These are phyloP conservation scores for Magnusiomyces tetraspermus DNA, from an alignment of 1,139 yeast species.

Conservation along the genomic window DNA sequence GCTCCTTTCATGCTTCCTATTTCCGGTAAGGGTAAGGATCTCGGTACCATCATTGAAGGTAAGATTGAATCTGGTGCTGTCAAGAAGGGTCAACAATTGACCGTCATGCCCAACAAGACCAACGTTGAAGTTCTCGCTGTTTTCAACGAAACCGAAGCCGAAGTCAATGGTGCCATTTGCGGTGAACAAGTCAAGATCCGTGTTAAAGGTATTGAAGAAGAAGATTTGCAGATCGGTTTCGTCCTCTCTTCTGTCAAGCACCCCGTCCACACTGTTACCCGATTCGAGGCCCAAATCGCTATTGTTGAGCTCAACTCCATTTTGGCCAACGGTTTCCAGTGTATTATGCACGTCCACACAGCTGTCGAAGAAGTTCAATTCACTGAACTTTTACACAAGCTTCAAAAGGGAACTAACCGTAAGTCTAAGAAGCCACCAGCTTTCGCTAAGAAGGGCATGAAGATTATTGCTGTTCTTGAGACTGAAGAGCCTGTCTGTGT, in stretches of 20 bases:
- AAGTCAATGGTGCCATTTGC: slow-evolving; percentile 79
- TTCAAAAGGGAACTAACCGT: slow-evolving; percentile 95
- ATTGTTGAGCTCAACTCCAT: slow-evolving; percentile 92
- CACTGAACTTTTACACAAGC: slow-evolving; percentile 75
- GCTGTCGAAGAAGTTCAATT: slow-evolving; percentile 93
- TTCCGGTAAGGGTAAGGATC: slow-evolving; percentile 87
- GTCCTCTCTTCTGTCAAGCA: slow-evolving; percentile 76
- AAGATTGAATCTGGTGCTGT: slow-evolving; percentile 93
- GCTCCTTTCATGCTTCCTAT: slow-evolving; percentile 98
- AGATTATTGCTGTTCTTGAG: slow-evolving; percentile 86
- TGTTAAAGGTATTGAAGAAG: slow-evolving; percentile 94
- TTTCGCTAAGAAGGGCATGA: slow-evolving; percentile 98
- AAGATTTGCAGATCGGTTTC: slow-evolving; percentile 84
- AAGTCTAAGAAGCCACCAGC: slow-evolving; percentile 96
- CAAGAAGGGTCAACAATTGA: slow-evolving; percentile 62
- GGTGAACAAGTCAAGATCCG: slow-evolving; percentile 96
- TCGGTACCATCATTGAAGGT: slow-evolving; percentile 97
- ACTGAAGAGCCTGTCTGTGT: slow-evolving; percentile 81
- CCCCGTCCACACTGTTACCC: slow-evolving; percentile 87
- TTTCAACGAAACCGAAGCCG: slow-evolving; percentile 91
- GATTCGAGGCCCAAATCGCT: slow-evolving; percentile 93
- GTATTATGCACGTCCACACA: slow-evolving; percentile 98
- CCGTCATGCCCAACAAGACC: slow-evolving; percentile 87
- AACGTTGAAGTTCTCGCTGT: slow-evolving; percentile 77
- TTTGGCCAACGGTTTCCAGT: slow-evolving; percentile 87